Base-by-base conservation (phyloP, 805 yeast species). In the Myxozyma udenii region DNA sequence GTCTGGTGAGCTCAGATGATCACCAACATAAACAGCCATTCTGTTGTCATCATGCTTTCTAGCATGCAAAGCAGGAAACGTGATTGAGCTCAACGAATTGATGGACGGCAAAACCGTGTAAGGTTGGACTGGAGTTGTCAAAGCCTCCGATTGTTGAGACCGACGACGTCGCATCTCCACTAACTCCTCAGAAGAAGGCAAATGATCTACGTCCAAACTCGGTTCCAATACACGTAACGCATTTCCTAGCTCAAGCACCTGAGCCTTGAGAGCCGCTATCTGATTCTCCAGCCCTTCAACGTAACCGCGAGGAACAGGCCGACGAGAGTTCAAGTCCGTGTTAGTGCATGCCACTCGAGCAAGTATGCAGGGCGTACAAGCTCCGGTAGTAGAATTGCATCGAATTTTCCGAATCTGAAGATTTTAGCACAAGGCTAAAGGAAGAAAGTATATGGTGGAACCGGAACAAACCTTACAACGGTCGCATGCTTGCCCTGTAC, bases 301-400 rank as follows among this genome's bases (percentile, higher is more conserved):
- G 30, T 56, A 56, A 7, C 60, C 60, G 9, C 60, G 44, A 9
- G 60, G 60, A 3, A 56, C 52, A 11, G 60, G 52, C 11, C 54
- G 48, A 11, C 55, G 46, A 19, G 60, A 54, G 44, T 54, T 56
- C 23, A 54, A 44, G 32, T 56, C 60, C 9, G 60, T 56, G 41
- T 50, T 55, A 35, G 60, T 56, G 26, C 60, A 56, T 14, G 60
- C 23, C n/a, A 55, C 60, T 4, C 47, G 53, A 24, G 60, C 60
- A n/a, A 45, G 55, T 12, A 46, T 16, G 30, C 60, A 56, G 6
- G 60, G 59, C 19, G 60, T 55, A 35, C 60, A 56, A 3, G 60
- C 50, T n/a, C 49, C 55, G 26, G 55, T 46, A 5, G 60, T 50
- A 19, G 59, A 58, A 45, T 55, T 55, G 46, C 60, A 56, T 22